Conservation (phyloP, 78 protist genomes). For the Andalucia godoyi region DNA sequence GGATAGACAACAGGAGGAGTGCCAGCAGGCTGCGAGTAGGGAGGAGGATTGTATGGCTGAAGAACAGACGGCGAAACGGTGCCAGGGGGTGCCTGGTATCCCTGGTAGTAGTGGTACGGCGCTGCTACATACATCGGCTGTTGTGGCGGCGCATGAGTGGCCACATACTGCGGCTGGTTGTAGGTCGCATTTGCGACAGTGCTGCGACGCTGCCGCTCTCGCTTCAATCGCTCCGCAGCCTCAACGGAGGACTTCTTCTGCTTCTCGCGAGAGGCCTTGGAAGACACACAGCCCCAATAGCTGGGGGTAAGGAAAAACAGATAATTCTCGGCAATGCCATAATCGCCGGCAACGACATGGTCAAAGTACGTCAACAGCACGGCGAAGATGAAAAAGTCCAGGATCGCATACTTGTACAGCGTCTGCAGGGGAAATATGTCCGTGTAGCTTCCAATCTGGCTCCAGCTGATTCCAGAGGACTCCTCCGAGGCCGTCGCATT, state of each 20-base stretch:
- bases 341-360: slow-evolving; percentile 13
- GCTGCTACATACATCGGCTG: no score
- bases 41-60: no score
- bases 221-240: no score
- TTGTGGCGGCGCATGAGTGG: no score
- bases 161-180: no score
- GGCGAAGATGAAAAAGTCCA: slow-evolving; percentile 25
- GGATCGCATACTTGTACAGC: slow-evolving; percentile 12
- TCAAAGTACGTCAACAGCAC: slow-evolving; percentile 33
- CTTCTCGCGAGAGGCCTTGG: background rate
- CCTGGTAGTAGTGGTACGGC: no score
- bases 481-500: background rate
- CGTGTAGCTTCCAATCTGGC: background rate
- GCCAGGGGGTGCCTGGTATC: background rate
- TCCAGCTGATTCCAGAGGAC: slow-evolving; percentile 23
- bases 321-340: background rate
- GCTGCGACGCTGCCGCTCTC: no score
- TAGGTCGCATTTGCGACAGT: no score
- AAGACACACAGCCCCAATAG: slow-evolving; percentile 1
- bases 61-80: no score
- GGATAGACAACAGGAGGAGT: no score
- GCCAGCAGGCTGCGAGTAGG: no score
- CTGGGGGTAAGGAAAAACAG: background rate
- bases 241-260: no score
- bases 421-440: slow-evolving; percentile 2